These are phyloP conservation scores for Powellomyces hirtus DNA, from an alignment of 192 early-diverging fungal species.

Conservation along the genomic window DNA sequence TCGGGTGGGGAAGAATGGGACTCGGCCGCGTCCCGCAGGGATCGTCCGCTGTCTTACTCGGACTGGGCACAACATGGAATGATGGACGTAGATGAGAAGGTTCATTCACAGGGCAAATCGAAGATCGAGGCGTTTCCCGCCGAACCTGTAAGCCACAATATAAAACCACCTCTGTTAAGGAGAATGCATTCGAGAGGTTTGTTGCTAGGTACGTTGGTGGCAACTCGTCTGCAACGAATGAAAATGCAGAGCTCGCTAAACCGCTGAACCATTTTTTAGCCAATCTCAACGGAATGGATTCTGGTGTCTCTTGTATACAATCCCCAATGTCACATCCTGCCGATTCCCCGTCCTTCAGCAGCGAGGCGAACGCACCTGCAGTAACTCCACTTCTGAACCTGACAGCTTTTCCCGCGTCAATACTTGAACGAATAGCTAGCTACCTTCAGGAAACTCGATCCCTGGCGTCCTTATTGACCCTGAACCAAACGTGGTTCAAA, in stretches of 20 bases:
- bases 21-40: no score
- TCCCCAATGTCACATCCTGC: not conserved
- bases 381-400: not conserved
- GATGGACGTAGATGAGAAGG: no score
- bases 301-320: no score
- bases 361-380: not conserved
- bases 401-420: not conserved
- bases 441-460: not conserved
- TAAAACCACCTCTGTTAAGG: not conserved
- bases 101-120: no score
- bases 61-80: no score
- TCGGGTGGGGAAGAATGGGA: no score
- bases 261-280: not conserved
- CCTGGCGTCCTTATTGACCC: not conserved
- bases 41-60: no score
- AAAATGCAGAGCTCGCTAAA: not conserved
- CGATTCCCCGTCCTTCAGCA: not conserved
- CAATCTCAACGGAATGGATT: no score
- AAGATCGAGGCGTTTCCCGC: not conserved
- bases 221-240: not conserved
- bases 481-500: not conserved
- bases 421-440: not conserved
- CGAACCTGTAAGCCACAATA: not conserved
- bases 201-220: not conserved
- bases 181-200: not conserved